phyloP scores from a whole-genome alignment of 2,329 filamentous ascomycete genomes.

The Alternaria tenuissima region DNA sequence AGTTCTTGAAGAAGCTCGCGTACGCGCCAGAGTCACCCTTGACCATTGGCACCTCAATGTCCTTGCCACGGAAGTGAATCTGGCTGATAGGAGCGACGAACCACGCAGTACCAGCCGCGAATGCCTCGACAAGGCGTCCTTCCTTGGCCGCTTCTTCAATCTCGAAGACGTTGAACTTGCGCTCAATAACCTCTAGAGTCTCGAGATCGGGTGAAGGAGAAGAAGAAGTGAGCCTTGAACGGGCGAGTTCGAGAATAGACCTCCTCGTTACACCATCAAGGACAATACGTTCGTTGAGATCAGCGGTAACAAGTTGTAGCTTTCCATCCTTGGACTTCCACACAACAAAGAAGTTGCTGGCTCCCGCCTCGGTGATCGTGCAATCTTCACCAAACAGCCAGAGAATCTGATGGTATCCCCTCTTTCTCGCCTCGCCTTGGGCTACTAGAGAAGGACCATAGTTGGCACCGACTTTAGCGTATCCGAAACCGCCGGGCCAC shows the following conservation, averaged over 20 bases:
- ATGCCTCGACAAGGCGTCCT: constrained; percentile 81
- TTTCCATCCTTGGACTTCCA: constrained; percentile 73
- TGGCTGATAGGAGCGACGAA: constrained; percentile 58
- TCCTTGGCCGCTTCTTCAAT: constrained; percentile 75
- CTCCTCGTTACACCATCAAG: constrained; percentile 87
- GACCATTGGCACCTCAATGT: constrained; percentile 53
- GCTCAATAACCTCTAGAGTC: constrained; percentile 75
- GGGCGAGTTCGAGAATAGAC: constrained; percentile 77
- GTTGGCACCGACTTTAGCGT: constrained; percentile 92
- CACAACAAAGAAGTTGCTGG: constrained; percentile 89
- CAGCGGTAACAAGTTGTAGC: constrained; percentile 80
- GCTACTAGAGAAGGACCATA: constrained; percentile 86
- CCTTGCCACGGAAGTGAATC: constrained; percentile 57
- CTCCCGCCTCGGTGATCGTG: constrained; percentile 88
- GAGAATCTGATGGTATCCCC: constrained; percentile 88
- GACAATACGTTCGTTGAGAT: constrained; percentile 82
- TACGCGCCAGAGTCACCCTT: constrained; percentile 54
- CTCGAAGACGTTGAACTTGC: constrained; percentile 82
- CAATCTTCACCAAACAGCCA: constrained; percentile 85
- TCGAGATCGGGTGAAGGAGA: constrained; percentile 45
- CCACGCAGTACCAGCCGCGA: constrained; percentile 83
- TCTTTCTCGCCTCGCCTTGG: constrained; percentile 74
- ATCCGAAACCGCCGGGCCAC: constrained; percentile 93
- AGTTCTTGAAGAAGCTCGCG: constrained; percentile 54
- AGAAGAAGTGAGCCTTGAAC: constrained; percentile 63